Evolutionary conservation across 2,329 filamentous ascomycete genomes (phyloP).

Genomic region (Xylariaceae sp.): DNA sequence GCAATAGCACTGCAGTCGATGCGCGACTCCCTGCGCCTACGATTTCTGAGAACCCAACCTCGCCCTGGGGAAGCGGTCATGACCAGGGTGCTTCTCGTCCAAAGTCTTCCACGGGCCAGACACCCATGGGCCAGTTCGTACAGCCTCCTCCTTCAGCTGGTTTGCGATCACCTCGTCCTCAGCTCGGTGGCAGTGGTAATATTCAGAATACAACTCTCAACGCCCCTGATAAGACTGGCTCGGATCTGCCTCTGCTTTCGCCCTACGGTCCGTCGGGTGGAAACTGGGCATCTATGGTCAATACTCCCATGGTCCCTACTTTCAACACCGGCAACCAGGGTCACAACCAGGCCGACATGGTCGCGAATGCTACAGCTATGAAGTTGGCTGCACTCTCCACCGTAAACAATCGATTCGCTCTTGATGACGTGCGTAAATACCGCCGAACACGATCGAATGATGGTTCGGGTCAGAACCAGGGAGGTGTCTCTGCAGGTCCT

Average conservation of each 20-base stretch:
- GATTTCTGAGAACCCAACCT: constrained; percentile 70
- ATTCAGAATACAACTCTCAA: constrained; percentile 82
- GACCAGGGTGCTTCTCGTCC: constrained; percentile 55
- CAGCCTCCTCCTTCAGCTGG: constrained; percentile 73
- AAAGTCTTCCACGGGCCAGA: constrained; percentile 74
- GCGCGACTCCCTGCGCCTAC: constrained; percentile 71
- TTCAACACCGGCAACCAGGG: constrained; percentile 65
- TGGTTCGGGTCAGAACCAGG: constrained; percentile 58
- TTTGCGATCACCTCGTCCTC: constrained; percentile 73
- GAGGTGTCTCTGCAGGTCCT: constrained; percentile 62
- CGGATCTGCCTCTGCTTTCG: constrained; percentile 80
- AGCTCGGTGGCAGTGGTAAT: constrained; percentile 61
- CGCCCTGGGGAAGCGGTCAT: constrained; percentile 68
- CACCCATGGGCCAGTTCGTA: constrained; percentile 91
- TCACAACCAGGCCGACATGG: constrained; percentile 85
- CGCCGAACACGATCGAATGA: constrained; percentile 88
- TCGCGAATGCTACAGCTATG: constrained; percentile 98
- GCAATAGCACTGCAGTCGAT: constrained; percentile 81
- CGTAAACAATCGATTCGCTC: constrained; percentile 94
- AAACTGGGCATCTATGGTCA: constrained; percentile 98
- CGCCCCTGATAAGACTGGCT: constrained; percentile 61
- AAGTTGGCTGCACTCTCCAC: constrained; percentile 95
- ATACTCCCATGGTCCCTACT: constrained; percentile 89
- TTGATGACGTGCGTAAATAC: constrained; percentile 96
- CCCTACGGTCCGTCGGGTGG: constrained; percentile 76